Evolutionary conservation across 108 stramenopile genomes (phyloP).

Genomic region (Discostella stelligeroides): DNA sequence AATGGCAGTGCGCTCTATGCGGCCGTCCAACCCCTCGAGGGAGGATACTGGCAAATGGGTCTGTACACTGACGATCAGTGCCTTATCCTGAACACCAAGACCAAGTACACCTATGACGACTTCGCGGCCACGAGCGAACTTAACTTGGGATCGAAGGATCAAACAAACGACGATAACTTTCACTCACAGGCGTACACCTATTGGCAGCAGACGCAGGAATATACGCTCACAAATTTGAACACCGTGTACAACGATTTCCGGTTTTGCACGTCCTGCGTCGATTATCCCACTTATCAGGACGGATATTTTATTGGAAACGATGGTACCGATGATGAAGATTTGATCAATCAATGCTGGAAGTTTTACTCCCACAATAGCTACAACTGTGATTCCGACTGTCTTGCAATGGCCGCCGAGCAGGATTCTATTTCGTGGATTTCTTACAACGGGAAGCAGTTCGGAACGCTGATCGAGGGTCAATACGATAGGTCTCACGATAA

Average conservation of each 20-base stretch:
- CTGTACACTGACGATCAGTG: constrained; percentile 76
- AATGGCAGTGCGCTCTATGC: constrained; percentile 68
- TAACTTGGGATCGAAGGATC: constrained; percentile 42
- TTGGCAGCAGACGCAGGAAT: constrained; percentile 74
- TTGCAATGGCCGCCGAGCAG: constrained; percentile 75
- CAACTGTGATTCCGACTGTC: constrained; percentile 73
- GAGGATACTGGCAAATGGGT: constrained; percentile 71
- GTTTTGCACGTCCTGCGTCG: constrained; percentile 85
- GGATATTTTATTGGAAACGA: constrained; percentile 86
- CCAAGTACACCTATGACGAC: constrained; percentile 70
- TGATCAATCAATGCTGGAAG: constrained; percentile 94
- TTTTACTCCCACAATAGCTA: constrained; percentile 84
- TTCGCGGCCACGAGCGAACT: constrained; percentile 57
- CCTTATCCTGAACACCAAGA: constrained; percentile 46
- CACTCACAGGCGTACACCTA: constrained; percentile 35
- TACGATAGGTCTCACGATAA: constrained; percentile 26
- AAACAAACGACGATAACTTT: constrained; percentile 50
- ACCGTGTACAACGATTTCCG: constrained; percentile 73
- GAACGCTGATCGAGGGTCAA: constrained; percentile 44
- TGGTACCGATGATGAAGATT: constrained; percentile 84
- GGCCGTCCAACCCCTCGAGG: constrained; percentile 58
- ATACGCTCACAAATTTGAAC: constrained; percentile 76
- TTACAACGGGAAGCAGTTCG: constrained; percentile 67
- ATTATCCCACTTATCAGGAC: constrained; percentile 90
- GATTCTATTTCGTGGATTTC: constrained; percentile 63